phyloP scores from a whole-genome alignment of 805 yeast species.

The Schwanniomyces polymorphus region DNA sequence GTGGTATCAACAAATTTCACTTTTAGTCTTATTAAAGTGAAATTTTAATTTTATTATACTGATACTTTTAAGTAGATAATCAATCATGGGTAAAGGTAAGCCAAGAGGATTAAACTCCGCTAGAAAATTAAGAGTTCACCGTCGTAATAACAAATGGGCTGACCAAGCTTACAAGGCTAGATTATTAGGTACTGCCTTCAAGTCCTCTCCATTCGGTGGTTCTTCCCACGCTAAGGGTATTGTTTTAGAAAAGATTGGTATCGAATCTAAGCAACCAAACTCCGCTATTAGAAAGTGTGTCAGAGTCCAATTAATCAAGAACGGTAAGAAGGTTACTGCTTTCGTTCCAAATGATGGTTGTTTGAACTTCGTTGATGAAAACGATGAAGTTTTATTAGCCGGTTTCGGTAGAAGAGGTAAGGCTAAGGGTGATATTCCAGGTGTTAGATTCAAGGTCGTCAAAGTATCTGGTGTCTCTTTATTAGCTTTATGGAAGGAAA shows the following conservation, averaged over 20 bases:
- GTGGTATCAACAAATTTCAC: conserved; percentile 1
- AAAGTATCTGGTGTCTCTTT: conserved; percentile 99
- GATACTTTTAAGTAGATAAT: conserved; percentile 9
- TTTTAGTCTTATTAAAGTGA: not conserved
- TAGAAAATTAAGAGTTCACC: conserved; percentile 99
- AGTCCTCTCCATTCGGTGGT: conserved; percentile 99
- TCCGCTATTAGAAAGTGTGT: conserved; percentile 99
- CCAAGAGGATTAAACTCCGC: conserved; percentile 99
- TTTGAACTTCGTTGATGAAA: conserved; percentile 99
- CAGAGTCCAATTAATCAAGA: conserved; percentile 99
- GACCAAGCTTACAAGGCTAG: conserved; percentile 97
- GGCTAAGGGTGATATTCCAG: conserved; percentile 99
- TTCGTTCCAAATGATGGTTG: conserved; percentile 99
- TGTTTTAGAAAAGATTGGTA: conserved; percentile 98
- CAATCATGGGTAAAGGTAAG: conserved; percentile 97
- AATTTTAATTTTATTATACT: conserved; percentile 3
- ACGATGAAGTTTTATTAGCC: conserved; percentile 98
- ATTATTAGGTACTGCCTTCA: conserved; percentile 99
- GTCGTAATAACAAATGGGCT: conserved; percentile 99
- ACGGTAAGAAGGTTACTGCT: conserved; percentile 99
- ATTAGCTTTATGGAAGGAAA: conserved; percentile 99
- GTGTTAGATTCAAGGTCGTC: conserved; percentile 99
- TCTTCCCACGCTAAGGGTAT: conserved; percentile 99
- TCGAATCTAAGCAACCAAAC: conserved; percentile 99
- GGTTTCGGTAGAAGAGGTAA: conserved; percentile 99